Base-by-base conservation (phyloP, 805 yeast genomes). In the Ogataea chonburiensis region DNA sequence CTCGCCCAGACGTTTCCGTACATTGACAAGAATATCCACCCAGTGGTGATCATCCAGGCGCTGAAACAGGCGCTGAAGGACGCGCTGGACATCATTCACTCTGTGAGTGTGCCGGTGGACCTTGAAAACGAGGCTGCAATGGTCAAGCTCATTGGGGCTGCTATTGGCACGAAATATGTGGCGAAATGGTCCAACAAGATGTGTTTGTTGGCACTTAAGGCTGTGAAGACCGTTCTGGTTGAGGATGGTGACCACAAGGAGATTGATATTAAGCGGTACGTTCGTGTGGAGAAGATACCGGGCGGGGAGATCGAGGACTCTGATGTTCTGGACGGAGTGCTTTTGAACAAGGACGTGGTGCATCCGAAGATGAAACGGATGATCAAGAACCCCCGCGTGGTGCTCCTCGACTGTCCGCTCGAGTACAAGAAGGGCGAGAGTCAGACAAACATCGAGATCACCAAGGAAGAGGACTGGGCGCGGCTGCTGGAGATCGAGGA, bases 361-460 rank as follows among this genome's bases (percentile, higher is more conserved):
- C 99, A 93, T 65, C 98, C 99, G 46, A 88, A 89, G 64, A 93
- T 93, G 99, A 81, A 81, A 52, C 80, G 99, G 61, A 58, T 70
- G 52, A 84, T 93, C 50, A 85, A 82, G 60, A 85, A 87, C 55
- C 99, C 99, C 33, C 77, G 91, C 47, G 77, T 93, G 37, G 75
- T 93, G 13, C 72, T 93, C 49, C 73, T 93, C 51, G 99, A 93
- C 66, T 89, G 97, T 65, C 97, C 99, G 9, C 72, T 93, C 53
- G 99, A 93, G 67, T 93, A 93, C 69, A 93, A 93, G 70, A 93
- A 93, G 73, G 99, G 98, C 48, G 99, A 93, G 68, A 88, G 97
- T 3, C 98, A 93, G 64, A 93, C 98, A 36, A 91, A 93, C 65
- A 86, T 93, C 50, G 99, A 93, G 68, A 89, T 93, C 63, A 83